phyloP scores from a whole-genome alignment of 1,139 yeast genomes.

The Meyerozyma athensensis region DNA sequence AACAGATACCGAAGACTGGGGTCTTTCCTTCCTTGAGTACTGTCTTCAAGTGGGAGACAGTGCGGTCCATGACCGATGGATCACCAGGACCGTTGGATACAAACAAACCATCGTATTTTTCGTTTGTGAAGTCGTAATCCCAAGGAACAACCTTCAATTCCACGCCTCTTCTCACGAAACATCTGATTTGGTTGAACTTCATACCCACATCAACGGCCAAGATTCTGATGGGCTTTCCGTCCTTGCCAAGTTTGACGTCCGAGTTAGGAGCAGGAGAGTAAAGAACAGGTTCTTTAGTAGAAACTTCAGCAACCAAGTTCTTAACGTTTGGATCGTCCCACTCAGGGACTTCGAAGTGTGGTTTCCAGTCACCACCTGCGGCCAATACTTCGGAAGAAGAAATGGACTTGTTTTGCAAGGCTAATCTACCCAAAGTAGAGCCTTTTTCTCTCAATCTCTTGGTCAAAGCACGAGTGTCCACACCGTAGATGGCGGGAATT shows the following conservation, averaged over 20 bases:
- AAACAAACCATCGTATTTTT: conserved; percentile 89
- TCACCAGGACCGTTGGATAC: conserved; percentile 99
- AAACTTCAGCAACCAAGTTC: conserved; percentile 89
- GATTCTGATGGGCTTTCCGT: conserved; percentile 77
- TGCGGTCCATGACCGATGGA: conserved; percentile 75
- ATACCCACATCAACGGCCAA: conserved; percentile 96
- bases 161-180: conserved; percentile 94
- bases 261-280: conserved; percentile 58
- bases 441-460: conserved; percentile 90
- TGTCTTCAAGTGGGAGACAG: conserved; percentile 53
- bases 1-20: conserved; percentile 94
- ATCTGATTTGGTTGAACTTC: conserved; percentile 96
- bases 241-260: conserved; percentile 49
- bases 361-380: conserved; percentile 45
- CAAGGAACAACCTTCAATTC: conserved; percentile 95
- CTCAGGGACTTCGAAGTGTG: conserved; percentile 68
- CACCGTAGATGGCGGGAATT: conserved; percentile 95
- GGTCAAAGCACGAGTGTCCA: conserved; percentile 93
- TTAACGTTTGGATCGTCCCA: conserved; percentile 92
- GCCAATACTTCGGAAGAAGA: conserved; percentile 36
- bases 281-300: conserved; percentile 67
- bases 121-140: conserved; percentile 78
- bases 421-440: conserved; percentile 84
- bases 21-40: conserved; percentile 61
- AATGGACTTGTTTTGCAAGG: conserved; percentile 50